These are phyloP conservation scores for Lasiosphaeria ovina DNA, from an alignment of 495 filamentous ascomycete species.

Conservation along the genomic window DNA sequence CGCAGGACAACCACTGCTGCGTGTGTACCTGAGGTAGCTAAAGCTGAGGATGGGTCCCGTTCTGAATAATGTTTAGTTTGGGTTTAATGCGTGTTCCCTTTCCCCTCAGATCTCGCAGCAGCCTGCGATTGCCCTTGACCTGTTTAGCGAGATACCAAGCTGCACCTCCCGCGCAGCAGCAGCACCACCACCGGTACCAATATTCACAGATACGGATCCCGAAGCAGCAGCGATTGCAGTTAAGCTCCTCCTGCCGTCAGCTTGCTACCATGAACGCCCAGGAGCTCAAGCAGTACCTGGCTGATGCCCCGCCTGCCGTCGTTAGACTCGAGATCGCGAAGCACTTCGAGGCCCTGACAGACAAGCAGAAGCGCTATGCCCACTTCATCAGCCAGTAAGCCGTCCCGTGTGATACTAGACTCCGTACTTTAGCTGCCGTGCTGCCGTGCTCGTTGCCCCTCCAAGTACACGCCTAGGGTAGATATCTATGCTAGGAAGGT, in stretches of 20 bases:
- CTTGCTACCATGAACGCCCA: conserved; percentile 45
- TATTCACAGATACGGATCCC: background rate
- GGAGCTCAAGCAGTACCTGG: conserved; percentile 70
- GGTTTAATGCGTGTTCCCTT: conserved; percentile 24
- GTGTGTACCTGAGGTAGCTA: too few relatives aligned
- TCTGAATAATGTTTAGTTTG: conserved; percentile 2
- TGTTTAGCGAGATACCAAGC: background rate
- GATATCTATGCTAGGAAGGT: too few relatives aligned
- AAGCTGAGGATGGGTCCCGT: too few relatives aligned
- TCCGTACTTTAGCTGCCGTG: too few relatives aligned
- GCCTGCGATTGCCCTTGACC: conserved; percentile 14
- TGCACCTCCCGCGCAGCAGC: background rate
- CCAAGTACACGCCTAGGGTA: too few relatives aligned
- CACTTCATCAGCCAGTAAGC: conserved; percentile 83
- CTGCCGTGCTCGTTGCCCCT: too few relatives aligned
- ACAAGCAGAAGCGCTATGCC: conserved; percentile 82
- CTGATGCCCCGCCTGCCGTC: conserved; percentile 83
- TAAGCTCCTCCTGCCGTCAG: conserved; percentile 4
- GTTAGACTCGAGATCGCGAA: conserved; percentile 83
- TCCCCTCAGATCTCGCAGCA: conserved; percentile 19
- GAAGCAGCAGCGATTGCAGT: background rate
- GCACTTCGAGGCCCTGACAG: conserved; percentile 80
- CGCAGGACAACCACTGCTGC: background rate
- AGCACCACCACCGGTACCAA: too few relatives aligned
- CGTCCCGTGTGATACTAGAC: background rate